A percentile compares a stretch with the other conserved stretches of the same genome.
These are phyloP conservation scores for Lodderomyces jiufengensis DNA, from an alignment of 1,139 yeast species.

Conservation along the genomic window DNA sequence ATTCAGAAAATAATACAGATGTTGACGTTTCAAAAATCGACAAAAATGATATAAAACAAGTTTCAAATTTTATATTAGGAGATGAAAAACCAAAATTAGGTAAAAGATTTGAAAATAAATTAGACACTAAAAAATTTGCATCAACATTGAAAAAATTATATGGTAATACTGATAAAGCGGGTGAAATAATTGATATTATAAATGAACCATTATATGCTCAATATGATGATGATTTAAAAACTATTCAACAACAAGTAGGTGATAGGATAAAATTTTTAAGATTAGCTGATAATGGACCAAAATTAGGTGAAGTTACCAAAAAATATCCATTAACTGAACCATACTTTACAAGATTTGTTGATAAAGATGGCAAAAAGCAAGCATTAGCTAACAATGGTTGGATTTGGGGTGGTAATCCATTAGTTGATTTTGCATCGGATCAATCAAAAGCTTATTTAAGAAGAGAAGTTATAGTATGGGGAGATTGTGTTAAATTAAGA, in stretches of 20 bases:
- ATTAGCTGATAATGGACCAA: conserved; percentile 77
- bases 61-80: conserved; percentile 51
- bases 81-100: conserved; percentile 21
- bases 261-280: conserved; percentile 76
- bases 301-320: conserved; percentile 57
- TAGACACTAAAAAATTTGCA: conserved; percentile 52
- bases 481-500: conserved; percentile 91
- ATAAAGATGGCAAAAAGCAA: conserved; percentile 53
- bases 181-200: conserved; percentile 65
- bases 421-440: conserved; percentile 86
- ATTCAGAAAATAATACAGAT: conserved; percentile 7
- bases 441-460: conserved; percentile 77
- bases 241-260: conserved; percentile 63
- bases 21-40: conserved; percentile 20
- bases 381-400: conserved; percentile 95
- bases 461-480: conserved; percentile 96
- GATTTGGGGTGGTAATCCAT: conserved; percentile 97
- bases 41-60: conserved; percentile 30
- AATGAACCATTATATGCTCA: conserved; percentile 70
- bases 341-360: conserved; percentile 72
- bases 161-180: conserved; percentile 38
- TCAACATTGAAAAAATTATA: conserved; percentile 35
- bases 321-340: conserved; percentile 72
- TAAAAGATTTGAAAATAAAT: conserved; percentile 49
- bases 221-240: conserved; percentile 68